Percentiles rank a stretch among this genome's conserved stretches.
These are phyloP conservation scores for Diaporthe amygdali DNA, from an alignment of 2,329 filamentous ascomycete genomes.

Conservation along the genomic window DNA sequence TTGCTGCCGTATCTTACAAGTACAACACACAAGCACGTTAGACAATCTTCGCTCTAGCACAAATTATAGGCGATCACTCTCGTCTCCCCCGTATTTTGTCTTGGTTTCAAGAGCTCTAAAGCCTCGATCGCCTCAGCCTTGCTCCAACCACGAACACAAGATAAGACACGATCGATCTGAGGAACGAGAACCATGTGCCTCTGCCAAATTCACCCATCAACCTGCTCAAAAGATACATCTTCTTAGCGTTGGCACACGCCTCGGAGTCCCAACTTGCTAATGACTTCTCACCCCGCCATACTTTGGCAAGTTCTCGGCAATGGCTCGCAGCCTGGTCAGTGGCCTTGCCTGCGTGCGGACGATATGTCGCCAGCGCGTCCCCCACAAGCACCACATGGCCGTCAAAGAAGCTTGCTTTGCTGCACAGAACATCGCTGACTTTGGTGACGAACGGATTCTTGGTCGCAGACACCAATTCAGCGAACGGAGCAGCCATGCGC, in stretches of 20 bases:
- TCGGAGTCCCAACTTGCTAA: conserved; percentile 39
- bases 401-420: conserved; percentile 41
- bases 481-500: conserved; percentile 43
- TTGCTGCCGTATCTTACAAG: too few relatives aligned
- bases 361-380: conserved; percentile 50
- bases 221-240: conserved; percentile 27
- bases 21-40: too few relatives aligned
- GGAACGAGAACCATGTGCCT: conserved; percentile 18
- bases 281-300: conserved; percentile 42
- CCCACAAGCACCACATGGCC: conserved; percentile 51
- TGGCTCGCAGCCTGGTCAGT: conserved; percentile 53
- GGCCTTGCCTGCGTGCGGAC: conserved; percentile 51
- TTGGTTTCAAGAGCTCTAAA: background rate
- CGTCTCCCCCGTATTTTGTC: too few relatives aligned
- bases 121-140: background rate
- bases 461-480: conserved; percentile 45
- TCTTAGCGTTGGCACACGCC: conserved; percentile 12
- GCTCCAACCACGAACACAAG: background rate
- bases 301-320: conserved; percentile 43
- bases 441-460: conserved; percentile 49
- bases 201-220: conserved; percentile 25
- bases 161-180: conserved; percentile 3
- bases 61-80: too few relatives aligned
- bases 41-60: too few relatives aligned
- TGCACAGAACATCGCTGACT: conserved; percentile 46